These are phyloP conservation scores for Juglanconis sp. DNA, from an alignment of 2,329 filamentous ascomycete genomes.

Conservation along the genomic window DNA sequence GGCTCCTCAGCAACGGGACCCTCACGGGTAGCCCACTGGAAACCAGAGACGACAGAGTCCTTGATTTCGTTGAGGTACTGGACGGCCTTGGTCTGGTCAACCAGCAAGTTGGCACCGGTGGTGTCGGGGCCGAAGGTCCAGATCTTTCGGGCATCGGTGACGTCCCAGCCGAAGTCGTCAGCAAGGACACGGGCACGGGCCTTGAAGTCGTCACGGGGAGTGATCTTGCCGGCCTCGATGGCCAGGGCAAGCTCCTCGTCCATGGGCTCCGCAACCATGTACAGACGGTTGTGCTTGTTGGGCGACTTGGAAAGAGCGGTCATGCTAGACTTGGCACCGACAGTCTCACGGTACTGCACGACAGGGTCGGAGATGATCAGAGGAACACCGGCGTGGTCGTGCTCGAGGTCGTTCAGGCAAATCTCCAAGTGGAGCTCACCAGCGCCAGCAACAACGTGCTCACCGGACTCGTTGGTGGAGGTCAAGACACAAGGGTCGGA, in stretches of 20 bases:
- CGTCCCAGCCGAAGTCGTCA: slow-evolving; percentile 98
- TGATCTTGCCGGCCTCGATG: slow-evolving; percentile 90
- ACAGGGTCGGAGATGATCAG: slow-evolving; percentile 98
- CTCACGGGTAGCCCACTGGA: slow-evolving; percentile 99
- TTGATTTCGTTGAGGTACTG: slow-evolving; percentile 99
- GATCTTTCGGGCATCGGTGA: slow-evolving; percentile 99
- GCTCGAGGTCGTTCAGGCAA: slow-evolving; percentile 99
- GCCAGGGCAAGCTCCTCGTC: slow-evolving; percentile 86
- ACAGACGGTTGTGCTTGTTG: slow-evolving; percentile 99
- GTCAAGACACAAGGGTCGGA: slow-evolving; percentile 98
- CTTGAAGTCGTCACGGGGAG: slow-evolving; percentile 98
- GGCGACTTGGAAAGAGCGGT: slow-evolving; percentile 98
- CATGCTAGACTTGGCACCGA: slow-evolving; percentile 80
- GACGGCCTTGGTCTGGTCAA: slow-evolving; percentile 99
- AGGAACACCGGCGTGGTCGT: slow-evolving; percentile 98
- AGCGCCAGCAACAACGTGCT: slow-evolving; percentile 98
- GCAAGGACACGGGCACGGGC: slow-evolving; percentile 91
- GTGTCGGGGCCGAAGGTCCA: slow-evolving; percentile 99
- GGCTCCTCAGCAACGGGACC: slow-evolving; percentile 98
- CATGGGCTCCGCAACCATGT: slow-evolving; percentile 88
- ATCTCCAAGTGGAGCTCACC: slow-evolving; percentile 99
- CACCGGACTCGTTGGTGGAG: slow-evolving; percentile 83
- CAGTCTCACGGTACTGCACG: slow-evolving; percentile 98
- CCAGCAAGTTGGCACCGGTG: slow-evolving; percentile 93
- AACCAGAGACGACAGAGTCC: slow-evolving; percentile 98